Evolutionary conservation across 495 filamentous ascomycete genomes (phyloP).

Genomic region (Daldinia bambusicola): DNA sequence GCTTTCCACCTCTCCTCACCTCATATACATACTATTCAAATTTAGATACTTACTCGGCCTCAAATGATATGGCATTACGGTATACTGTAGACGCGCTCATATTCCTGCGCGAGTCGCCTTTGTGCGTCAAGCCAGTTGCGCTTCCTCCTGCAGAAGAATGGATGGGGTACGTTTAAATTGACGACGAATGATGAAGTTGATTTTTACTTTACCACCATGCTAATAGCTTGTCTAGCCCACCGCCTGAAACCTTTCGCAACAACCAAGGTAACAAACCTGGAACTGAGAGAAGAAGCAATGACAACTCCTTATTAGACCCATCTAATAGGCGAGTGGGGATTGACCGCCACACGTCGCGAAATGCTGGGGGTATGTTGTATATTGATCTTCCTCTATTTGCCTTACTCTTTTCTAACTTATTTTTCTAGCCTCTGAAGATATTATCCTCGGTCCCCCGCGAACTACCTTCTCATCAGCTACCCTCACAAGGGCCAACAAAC

Average conservation of each 20-base stretch:
- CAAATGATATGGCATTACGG: constrained; percentile 62
- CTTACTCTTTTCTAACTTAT: constrained; percentile 24
- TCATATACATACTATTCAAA: neutral
- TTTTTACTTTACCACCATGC: constrained; percentile 17
- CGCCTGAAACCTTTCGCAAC: constrained; percentile 56
- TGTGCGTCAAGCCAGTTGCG: constrained; percentile 80
- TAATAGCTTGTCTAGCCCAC: constrained; percentile 48
- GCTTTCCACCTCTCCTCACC: neutral
- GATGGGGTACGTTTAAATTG: constrained; percentile 83
- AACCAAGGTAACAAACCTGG: constrained; percentile 50
- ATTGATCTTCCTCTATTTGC: constrained; percentile 32
- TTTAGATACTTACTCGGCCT: neutral
- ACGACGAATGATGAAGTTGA: neutral
- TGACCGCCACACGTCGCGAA: constrained; percentile 70
- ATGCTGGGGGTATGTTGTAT: constrained; percentile 57
- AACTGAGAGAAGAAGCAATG: constrained; percentile 58
- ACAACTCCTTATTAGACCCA: constrained; percentile 56
- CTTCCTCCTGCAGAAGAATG: constrained; percentile 94
- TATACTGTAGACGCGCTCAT: constrained; percentile 86
- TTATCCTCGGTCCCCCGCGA: constrained; percentile 89
- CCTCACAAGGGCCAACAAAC: constrained; percentile 62
- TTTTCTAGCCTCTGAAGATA: constrained; percentile 73
- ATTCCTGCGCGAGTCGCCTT: constrained; percentile 79
- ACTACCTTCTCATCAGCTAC: constrained; percentile 87
- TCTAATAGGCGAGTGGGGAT: constrained; percentile 67